Evolutionary conservation across 2,329 filamentous ascomycete species (phyloP), one percentile per base, ranked within the genome.

Genomic region (Diaporthe citri): DNA sequence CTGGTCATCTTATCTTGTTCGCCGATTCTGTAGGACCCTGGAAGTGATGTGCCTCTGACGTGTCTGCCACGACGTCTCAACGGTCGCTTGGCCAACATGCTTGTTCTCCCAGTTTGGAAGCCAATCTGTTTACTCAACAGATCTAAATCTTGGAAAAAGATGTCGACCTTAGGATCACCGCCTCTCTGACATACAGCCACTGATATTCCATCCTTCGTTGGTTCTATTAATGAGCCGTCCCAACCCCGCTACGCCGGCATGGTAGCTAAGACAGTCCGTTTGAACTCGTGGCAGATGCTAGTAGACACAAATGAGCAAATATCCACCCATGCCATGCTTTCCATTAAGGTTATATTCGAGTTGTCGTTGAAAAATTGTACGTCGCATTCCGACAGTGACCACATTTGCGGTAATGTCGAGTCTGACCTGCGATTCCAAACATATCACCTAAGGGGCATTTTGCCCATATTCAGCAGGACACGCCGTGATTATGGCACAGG

Each of bases 11-110:
- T 67, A 64, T 64, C 13, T 15, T 67, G 46, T 51, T 31, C 43
- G 56, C 31, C 28, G 64, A 22, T 28, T 36, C 48, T 17, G 64
- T 39, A 52, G 48, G 64, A 52, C 20, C 46, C 31, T 28, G 34
- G 46, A n/a, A 41, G 36, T 9, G 6, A 55, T 55, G 52, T 55
- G 28, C 20, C 39, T 64, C 56, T 69, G 64, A 69, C 64, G 64
- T 69, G 64, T 69, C 62, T 51, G 46, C 62, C 62, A n/a, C n/a
- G 10, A 31, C 22, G 36, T 41, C 57, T 60, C 22, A 13, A 15
- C 9, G 4, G 22, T 39, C 36, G 36, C 57, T 60, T 41, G 15
- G 57, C n/a, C 57, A 39, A 59, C 56, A 39, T 39, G 34, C 39
- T 12, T 41, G 39, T 25, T 41, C 55, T 36, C 17, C 56, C 34